A percentile compares a stretch with the other conserved stretches of the same genome.
phyloP scores from a whole-genome alignment of 208 protist species.

The Acanthamoeba healyi region DNA sequence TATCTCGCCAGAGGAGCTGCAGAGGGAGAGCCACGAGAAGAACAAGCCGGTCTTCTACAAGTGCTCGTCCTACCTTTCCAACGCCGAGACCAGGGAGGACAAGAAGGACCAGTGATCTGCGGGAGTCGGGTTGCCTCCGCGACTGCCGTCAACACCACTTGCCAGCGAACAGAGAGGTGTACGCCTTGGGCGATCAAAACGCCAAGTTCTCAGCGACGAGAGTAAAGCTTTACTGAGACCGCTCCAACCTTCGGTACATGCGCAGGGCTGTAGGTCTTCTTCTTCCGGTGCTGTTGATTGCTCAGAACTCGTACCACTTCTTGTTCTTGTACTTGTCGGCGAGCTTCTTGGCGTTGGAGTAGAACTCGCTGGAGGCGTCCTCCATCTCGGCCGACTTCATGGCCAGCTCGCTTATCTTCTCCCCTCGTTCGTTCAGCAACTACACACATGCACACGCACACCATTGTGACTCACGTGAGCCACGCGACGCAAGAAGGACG shows the following conservation, averaged over 20 bases:
- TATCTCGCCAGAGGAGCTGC: background rate
- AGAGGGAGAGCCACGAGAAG: background rate
- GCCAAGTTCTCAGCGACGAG: no score
- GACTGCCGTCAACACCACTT: no score
- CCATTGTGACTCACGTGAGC: no score
- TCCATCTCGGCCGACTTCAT: slow-evolving; percentile 41
- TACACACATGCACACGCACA: background rate
- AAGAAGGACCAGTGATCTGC: slow-evolving; percentile 8
- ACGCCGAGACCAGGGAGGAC: background rate
- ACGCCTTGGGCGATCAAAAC: no score
- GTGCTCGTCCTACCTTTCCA: slow-evolving; percentile 36
- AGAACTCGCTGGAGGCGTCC: slow-evolving; percentile 39
- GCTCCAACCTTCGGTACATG: no score
- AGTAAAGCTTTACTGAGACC: no score
- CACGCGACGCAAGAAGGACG: no score
- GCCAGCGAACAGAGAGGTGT: no score
- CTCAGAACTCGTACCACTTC: slow-evolving; percentile 67
- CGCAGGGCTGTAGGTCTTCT: background rate
- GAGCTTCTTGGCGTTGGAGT: slow-evolving; percentile 35
- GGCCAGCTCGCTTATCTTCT: slow-evolving; percentile 56
- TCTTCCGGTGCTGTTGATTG: no score
- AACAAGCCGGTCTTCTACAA: slow-evolving; percentile 51
- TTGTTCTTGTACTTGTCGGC: slow-evolving; percentile 65
- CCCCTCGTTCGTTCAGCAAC: slow-evolving; percentile 52
- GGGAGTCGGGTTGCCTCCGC: background rate